Evolutionary conservation across 169 alveolate species (phyloP).

Genomic region (Cyclospora cayetanensis): DNA sequence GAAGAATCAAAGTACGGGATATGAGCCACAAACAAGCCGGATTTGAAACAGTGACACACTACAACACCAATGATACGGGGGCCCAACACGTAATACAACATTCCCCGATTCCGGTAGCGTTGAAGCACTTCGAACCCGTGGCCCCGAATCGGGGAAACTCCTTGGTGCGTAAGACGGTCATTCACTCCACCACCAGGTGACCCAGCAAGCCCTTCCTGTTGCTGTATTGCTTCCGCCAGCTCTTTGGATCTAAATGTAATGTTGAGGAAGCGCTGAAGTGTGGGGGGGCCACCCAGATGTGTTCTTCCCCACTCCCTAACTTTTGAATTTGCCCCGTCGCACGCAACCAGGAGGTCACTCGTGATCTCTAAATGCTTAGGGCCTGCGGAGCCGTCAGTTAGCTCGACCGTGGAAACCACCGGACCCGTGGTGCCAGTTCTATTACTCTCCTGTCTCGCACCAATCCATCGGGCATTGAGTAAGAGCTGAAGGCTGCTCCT

Average conservation of each 20-base stretch:
- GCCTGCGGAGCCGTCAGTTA: not conserved
- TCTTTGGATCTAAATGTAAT: constrained; percentile 54
- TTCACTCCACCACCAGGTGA: too few relatives aligned
- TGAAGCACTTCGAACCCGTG: not conserved
- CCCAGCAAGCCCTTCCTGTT: not conserved
- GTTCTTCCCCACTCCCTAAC: constrained; percentile 31
- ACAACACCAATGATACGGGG: constrained; percentile 85
- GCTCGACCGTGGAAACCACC: not conserved
- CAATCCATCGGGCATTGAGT: constrained; percentile 8
- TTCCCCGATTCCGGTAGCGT: constrained; percentile 38
- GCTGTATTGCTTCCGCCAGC: constrained; percentile 38
- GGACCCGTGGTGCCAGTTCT: not conserved
- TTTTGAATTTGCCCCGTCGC: constrained; percentile 67
- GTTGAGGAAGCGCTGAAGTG: constrained; percentile 59
- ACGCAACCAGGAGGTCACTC: constrained; percentile 60
- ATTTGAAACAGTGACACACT: constrained; percentile 87
- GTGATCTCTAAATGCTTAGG: not conserved
- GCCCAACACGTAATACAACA: constrained; percentile 89
- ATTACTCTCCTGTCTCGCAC: constrained; percentile 14
- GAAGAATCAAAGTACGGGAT: constrained; percentile 83
- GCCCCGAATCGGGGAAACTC: not conserved
- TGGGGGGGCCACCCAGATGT: constrained; percentile 23
- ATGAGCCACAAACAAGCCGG: constrained; percentile 92
- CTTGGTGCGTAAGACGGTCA: not conserved
- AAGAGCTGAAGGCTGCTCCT: not conserved